Evolutionary conservation across 176 grass and related monocot genomes (phyloP), one percentile per base, ranked within the genome.

Genomic region (Eragrostis curvula): DNA sequence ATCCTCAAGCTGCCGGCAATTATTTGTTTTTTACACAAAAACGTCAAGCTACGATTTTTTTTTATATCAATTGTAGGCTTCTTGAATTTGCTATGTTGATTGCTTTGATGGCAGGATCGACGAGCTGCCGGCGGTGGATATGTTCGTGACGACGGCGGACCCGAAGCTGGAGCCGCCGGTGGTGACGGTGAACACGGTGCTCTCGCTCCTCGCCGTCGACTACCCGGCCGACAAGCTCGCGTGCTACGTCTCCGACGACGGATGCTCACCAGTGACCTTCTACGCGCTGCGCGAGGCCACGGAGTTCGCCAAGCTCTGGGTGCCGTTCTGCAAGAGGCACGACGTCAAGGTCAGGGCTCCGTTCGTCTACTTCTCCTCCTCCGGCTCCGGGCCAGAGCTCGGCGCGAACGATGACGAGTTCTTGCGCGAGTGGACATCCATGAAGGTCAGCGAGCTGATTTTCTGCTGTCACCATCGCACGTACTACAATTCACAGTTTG

Each of bases 191-290:
- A 85, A 93, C 88, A 93, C 88, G 5, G 91, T 90, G 61, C 88
- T 93, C 60, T 90, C 91, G n/a, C 69, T 93, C 53, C 81, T 93
- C 16, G 81, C 91, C 9, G 29, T 93, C 18, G 91, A 93, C 25
- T 93, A 93, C 62, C 88, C 91, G n/a, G 55, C 43, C 21, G 46
- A 62, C n/a, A 93, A 85, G 74, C 73, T 93, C 12, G 28, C 88
- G 9, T 93, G 91, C 82, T 93, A 93, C 64, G 74, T 90, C 60
- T 90, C 88, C 18, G 91, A 93, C 74, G 91, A 93, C 46, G 91
- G 73, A 1, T 73, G 73, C 81, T 90, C 88, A n/a, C 68, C 85
- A 2, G 17, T 83, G 45, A 93, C 91, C 13, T 93, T 20, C 56
- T 83, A 80, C 68, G 79, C 88, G 18, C 62, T 90, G 48, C 41